Conservation (phyloP, 129 eudicot genomes). For the Escallonia herrerae region DNA sequence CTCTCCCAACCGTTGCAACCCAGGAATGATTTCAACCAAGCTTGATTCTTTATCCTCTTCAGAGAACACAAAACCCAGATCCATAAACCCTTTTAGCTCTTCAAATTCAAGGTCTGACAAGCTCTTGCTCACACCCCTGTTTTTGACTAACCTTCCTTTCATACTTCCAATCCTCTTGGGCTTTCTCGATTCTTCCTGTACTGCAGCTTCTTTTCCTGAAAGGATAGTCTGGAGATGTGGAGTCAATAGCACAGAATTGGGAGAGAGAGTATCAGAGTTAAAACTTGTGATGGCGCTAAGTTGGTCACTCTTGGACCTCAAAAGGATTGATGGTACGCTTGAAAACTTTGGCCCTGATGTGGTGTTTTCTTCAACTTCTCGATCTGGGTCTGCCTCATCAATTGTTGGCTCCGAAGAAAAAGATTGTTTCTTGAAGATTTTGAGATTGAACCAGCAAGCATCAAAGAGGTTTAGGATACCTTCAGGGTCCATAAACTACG, state of each 20-base stretch:
- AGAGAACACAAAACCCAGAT: conserved; percentile 67
- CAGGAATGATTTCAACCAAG: conserved; percentile 60
- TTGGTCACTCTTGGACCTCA: conserved; percentile 39
- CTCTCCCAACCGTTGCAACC: conserved; percentile 56
- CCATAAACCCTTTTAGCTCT: conserved; percentile 84
- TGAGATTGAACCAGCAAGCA: conserved; percentile 45
- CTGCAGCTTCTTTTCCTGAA: conserved; percentile 22
- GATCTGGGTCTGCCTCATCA: conserved; percentile 1
- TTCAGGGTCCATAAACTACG: conserved; percentile 58
- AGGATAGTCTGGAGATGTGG: conserved; percentile 33
- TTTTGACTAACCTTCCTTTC: neutral
- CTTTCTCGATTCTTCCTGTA: neutral
- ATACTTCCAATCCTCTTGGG: neutral
- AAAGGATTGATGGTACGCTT: conserved; percentile 32
- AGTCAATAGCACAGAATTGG: conserved; percentile 39
- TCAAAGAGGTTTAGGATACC: conserved; percentile 49
- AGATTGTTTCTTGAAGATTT: conserved; percentile 32
- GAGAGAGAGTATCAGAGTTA: conserved; percentile 32
- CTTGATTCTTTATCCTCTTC: conserved; percentile 61
- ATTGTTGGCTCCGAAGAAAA: neutral
- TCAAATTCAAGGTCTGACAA: conserved; percentile 72
- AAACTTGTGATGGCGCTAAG: conserved; percentile 11
- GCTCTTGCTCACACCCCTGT: conserved; percentile 41
- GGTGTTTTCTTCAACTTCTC: conserved; percentile 7
- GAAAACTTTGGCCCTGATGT: conserved; percentile 19